Conservation (phyloP, 163 green algal species). For the Chloromonas sp. region DNA sequence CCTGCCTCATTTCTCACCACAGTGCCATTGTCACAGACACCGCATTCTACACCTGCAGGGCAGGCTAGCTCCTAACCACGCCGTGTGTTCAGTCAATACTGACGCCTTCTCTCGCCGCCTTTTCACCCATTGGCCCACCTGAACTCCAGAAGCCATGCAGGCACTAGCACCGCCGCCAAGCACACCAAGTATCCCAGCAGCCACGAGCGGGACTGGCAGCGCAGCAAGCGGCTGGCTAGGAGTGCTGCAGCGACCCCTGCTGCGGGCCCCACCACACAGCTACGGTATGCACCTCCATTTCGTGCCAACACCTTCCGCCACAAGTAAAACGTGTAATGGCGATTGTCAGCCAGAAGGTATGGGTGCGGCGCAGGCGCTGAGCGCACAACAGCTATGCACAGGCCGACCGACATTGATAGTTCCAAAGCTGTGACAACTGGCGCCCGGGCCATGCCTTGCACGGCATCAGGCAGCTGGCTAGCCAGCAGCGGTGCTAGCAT, state of each 20-base stretch:
- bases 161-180: constrained; percentile 44
- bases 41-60: too few relatives aligned
- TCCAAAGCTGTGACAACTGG: not conserved
- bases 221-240: constrained; percentile 34
- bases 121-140: constrained; percentile 30
- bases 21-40: too few relatives aligned
- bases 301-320: constrained; percentile 61
- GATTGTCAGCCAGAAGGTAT: constrained; percentile 91
- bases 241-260: constrained; percentile 30
- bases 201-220: constrained; percentile 34
- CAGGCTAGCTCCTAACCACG: too few relatives aligned
- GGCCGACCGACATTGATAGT: not conserved
- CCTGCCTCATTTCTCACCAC: too few relatives aligned
- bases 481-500: constrained; percentile 12
- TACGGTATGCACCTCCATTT: too few relatives aligned
- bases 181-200: constrained; percentile 31
- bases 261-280: constrained; percentile 24
- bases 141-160: constrained; percentile 72
- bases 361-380: constrained; percentile 56
- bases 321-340: constrained; percentile 91
- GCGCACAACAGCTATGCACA: not conserved
- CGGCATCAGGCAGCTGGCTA: not conserved
- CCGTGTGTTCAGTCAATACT: too few relatives aligned
- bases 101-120: too few relatives aligned
- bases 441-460: not conserved